Evolutionary conservation across 2,329 filamentous ascomycete species (phyloP).

Genomic region (Triangularia verruculosa): DNA sequence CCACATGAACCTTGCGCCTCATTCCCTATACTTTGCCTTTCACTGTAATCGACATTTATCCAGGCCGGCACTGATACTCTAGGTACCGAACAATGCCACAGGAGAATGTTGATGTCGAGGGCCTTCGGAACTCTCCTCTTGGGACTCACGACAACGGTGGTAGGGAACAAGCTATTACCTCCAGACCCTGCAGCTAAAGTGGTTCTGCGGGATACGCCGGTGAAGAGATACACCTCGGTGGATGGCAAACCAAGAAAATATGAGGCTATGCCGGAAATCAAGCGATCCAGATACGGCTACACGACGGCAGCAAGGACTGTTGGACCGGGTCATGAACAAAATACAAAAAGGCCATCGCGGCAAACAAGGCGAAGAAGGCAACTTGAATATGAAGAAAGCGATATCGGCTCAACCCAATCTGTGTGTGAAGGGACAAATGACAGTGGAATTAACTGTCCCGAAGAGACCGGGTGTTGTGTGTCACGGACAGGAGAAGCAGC

Average conservation of each 20-base stretch:
- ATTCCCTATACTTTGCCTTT: slow-evolving; percentile 2
- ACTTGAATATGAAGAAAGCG: neutral
- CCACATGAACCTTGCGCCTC: slow-evolving; percentile 4
- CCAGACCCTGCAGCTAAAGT: neutral
- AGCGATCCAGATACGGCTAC: neutral
- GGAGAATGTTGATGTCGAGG: slow-evolving; percentile 28
- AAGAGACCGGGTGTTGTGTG: slow-evolving; percentile 10
- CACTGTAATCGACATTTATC: slow-evolving; percentile 11
- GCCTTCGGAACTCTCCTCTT: slow-evolving; percentile 25
- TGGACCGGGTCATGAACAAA: neutral
- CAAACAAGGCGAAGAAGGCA: neutral
- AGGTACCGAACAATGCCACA: slow-evolving; percentile 24
- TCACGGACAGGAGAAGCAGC: slow-evolving; percentile 12
- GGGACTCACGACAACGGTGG: slow-evolving; percentile 14
- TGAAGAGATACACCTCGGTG: neutral
- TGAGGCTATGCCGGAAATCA: neutral
- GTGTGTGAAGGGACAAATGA: slow-evolving; percentile 11
- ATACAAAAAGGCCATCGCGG: neutral
- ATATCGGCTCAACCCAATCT: neutral
- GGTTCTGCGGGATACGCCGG: neutral
- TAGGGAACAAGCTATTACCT: neutral
- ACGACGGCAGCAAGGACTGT: neutral
- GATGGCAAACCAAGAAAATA: neutral
- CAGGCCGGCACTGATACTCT: slow-evolving; percentile 13
- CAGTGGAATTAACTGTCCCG: slow-evolving; percentile 9